Evolutionary conservation across 257 asterid species (phyloP).

Genomic region (Thymus quinquecostatus): DNA sequence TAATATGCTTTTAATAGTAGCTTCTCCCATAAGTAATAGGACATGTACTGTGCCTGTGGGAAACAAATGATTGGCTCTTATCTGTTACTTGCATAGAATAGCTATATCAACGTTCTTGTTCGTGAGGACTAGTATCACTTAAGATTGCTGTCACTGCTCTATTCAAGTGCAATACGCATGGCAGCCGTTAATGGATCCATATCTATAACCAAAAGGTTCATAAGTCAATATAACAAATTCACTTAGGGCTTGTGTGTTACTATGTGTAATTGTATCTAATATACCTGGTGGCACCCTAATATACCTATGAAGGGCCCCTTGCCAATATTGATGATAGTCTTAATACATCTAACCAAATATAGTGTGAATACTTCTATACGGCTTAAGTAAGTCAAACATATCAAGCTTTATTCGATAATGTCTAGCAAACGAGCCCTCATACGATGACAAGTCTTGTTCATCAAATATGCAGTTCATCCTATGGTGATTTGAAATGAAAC

Average conservation of each 20-base stretch:
- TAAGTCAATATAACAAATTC: background rate
- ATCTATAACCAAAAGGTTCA: background rate
- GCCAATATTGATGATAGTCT: no score
- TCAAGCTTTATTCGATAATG: no score
- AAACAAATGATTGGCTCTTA: constrained; percentile 15
- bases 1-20: constrained; percentile 4
- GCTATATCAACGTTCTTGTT: constrained; percentile 3
- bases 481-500: background rate
- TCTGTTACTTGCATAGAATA: constrained; percentile 9
- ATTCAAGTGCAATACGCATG: background rate
- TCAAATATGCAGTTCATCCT: background rate
- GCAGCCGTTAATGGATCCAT: background rate
- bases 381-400: no score
- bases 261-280: no score
- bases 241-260: no score
- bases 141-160: background rate
- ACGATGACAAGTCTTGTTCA: background rate
- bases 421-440: no score
- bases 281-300: no score
- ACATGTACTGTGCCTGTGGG: constrained; percentile 23
- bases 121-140: constrained; percentile 3
- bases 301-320: no score
- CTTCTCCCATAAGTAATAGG: constrained; percentile 9
- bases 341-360: no score
- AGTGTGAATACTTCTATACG: no score